Evolutionary conservation across 2,329 filamentous ascomycete species (phyloP).

Genomic region (Rhytidhysteron rufulum): DNA sequence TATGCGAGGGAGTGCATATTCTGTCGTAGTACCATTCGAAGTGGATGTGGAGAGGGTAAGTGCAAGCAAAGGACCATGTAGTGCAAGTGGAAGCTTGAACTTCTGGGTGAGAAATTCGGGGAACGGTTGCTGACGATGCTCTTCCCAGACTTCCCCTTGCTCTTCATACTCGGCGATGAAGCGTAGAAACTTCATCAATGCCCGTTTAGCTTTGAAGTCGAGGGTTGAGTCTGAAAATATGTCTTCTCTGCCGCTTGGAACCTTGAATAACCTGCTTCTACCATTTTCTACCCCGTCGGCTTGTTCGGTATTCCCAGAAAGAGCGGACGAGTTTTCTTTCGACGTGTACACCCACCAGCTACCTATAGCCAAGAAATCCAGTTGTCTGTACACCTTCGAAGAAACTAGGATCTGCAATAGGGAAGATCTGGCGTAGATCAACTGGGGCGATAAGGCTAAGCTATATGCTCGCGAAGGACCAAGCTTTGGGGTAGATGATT

Average conservation of each 20-base stretch:
- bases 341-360: conserved; percentile 77
- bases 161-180: conserved; percentile 73
- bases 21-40: conserved; percentile 54
- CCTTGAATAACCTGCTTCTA: conserved; percentile 54
- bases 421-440: conserved; percentile 79
- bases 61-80: conserved; percentile 64
- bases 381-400: conserved; percentile 79
- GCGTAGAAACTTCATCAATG: conserved; percentile 89
- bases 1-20: conserved; percentile 69
- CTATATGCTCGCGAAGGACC: conserved; percentile 71
- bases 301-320: conserved; percentile 6
- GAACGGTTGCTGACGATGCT: conserved; percentile 54
- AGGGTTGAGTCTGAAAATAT: conserved; percentile 77
- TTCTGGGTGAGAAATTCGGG: conserved; percentile 54
- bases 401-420: conserved; percentile 80
- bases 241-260: conserved; percentile 88
- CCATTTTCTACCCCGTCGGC: not conserved
- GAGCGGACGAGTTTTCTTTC: conserved; percentile 4
- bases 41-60: conserved; percentile 69
- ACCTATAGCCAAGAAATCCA: conserved; percentile 90
- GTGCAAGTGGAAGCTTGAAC: conserved; percentile 55
- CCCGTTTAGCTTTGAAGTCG: conserved; percentile 75
- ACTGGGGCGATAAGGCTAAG: conserved; percentile 76
- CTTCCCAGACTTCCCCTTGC: conserved; percentile 57
- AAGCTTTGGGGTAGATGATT: conserved; percentile 41